Evolutionary conservation across 2,329 filamentous ascomycete genomes (phyloP).

Genomic region (Epichloe sp.): DNA sequence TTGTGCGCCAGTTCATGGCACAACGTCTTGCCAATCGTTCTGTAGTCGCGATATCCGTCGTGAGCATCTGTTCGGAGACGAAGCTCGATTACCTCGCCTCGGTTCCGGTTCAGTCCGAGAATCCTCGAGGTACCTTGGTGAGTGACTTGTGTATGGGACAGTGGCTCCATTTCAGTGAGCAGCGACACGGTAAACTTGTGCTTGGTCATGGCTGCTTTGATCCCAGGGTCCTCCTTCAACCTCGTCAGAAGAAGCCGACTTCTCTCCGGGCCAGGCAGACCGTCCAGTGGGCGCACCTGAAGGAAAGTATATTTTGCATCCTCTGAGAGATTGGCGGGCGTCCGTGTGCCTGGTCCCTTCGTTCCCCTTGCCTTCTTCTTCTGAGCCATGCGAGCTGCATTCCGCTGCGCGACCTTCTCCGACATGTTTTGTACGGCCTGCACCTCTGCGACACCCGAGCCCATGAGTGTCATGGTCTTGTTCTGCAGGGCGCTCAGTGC

Average conservation of each 20-base stretch:
- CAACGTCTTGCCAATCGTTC: constrained; percentile 77
- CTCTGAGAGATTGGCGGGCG: constrained; percentile 21
- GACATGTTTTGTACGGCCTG: constrained; percentile 37
- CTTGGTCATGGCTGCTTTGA: constrained; percentile 68
- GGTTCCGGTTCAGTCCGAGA: constrained; percentile 76
- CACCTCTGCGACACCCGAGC: constrained; percentile 48
- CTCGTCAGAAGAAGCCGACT: constrained; percentile 61
- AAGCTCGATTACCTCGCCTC: constrained; percentile 81
- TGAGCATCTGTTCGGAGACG: constrained; percentile 84
- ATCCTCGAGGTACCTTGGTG: constrained; percentile 64
- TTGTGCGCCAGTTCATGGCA: constrained; percentile 96
- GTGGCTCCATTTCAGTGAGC: constrained; percentile 91
- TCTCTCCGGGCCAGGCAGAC: constrained; percentile 64
- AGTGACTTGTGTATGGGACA: constrained; percentile 57
- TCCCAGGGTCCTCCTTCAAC: constrained; percentile 71
- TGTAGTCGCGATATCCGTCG: constrained; percentile 88
- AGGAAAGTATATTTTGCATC: constrained; percentile 69
- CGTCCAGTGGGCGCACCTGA: constrained; percentile 57
- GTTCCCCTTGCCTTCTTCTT: constrained; percentile 15
- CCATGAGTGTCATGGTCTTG: constrained; percentile 54
- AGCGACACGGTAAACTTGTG: constrained; percentile 77
- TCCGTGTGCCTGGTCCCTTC: constrained; percentile 3
- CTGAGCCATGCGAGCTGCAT: constrained; percentile 25
- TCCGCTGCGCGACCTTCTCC: constrained; percentile 33
- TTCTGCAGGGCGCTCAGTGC: constrained; percentile 33